Base-by-base conservation (phyloP, 192 early-diverging fungal species). In the Oehlia diaphana region DNA sequence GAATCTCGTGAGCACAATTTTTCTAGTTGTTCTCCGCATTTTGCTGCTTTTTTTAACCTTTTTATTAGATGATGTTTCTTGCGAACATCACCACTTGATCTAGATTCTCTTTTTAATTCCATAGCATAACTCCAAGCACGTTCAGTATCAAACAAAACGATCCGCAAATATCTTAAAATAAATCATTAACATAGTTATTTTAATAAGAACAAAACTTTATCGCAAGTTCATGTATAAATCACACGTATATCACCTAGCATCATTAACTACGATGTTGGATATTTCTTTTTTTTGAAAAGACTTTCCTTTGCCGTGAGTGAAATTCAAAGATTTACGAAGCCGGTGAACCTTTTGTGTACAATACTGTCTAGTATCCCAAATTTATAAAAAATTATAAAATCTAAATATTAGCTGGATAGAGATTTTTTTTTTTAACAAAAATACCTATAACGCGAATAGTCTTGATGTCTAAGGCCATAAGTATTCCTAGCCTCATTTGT, bases 381-480 rank as follows among this genome's bases (percentile, higher is more conserved):
- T 21, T 3, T 63, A 75, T 39, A 35, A 37, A 37, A 13, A 35
- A 44, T 63, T 23, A 63, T 75, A 37, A 1, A 63, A 26, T 3
- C 26, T 26, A 39, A 61, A 75, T 33, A 21, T 23, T n/a, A 19
- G n/a, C 26, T 39, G 2, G 1, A 21, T 33, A 58, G 49, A 9
- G 7, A 58, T 28, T 7, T 35, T 10, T 33, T 71, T 16, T 65
- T n/a, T 31, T 31, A 31, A 31, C 28, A 28, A 71, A 62, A 44
- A 58, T 84, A 89, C 88, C 91, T 82, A 81, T 96, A 96, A 12
- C 93, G 90, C 33, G 90, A 83, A 72, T 95, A 94, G 79, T 96
- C 94, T 75, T 94, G 88, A 69, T 94, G 94, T 76, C 94, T 87
- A 28, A 96, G 82, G 28, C 94, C 94, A 83, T 95, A 92, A 50